A percentile compares a stretch with the other conserved stretches of the same genome.
These are phyloP conservation scores for Paecilomyces formosus DNA, from an alignment of 2,329 filamentous ascomycete genomes.

Conservation along the genomic window DNA sequence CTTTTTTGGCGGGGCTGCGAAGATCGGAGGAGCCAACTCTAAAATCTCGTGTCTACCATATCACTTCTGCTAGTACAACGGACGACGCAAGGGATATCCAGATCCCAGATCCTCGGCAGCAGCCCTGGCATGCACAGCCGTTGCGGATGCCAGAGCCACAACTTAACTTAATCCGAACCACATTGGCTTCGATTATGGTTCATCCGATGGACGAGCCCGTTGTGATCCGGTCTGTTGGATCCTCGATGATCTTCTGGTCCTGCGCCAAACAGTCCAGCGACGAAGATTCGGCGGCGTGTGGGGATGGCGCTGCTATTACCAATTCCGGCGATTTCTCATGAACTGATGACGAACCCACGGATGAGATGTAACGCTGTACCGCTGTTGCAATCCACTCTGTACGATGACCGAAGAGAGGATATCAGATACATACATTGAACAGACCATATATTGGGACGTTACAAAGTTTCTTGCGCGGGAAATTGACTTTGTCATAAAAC, in stretches of 20 bases:
- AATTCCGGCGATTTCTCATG: not conserved
- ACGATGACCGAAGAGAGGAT: not conserved
- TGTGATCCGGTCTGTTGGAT: not conserved
- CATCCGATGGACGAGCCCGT: not conserved
- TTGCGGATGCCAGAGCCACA: not conserved
- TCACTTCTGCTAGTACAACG: not conserved
- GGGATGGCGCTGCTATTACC: not conserved
- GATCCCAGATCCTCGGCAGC: too few relatives aligned
- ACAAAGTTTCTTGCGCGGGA: not conserved
- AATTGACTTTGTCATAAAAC: not conserved
- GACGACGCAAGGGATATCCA: not conserved
- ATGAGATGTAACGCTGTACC: not conserved
- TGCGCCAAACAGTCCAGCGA: not conserved
- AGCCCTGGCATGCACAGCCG: not conserved
- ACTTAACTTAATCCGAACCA: not conserved
- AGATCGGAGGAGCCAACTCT: conserved; percentile 1
- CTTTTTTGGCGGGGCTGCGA: conserved; percentile 4
- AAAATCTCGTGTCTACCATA: not conserved
- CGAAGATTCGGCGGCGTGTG: not conserved
- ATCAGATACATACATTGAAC: too few relatives aligned
- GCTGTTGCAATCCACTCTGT: not conserved
- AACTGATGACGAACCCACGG: not conserved
- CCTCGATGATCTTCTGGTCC: not conserved
- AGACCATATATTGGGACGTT: not conserved
- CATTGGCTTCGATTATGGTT: not conserved